Evolutionary conservation across 805 yeast species (phyloP), one percentile per base, ranked within the genome.

Genomic region (Candida vartiovaarae): DNA sequence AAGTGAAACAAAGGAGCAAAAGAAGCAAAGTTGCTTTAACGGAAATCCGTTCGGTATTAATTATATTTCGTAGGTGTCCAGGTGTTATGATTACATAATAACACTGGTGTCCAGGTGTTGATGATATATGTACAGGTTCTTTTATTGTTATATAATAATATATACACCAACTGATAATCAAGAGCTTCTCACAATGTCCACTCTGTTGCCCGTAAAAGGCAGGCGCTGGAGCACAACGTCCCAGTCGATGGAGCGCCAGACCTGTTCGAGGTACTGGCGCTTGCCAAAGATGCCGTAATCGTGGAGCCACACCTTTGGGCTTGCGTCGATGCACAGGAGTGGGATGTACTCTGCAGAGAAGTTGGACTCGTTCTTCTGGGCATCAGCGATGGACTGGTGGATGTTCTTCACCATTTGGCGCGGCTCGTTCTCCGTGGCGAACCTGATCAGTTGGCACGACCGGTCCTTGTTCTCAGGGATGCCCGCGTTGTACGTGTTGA

Each of bases 401-500:
- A 47, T 44, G 11, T 49, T 48, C 32, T 38, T 34, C 6, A 51
- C 29, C 8, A 25, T 5, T 44, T 51, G 50, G 8, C 41, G 30
- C 8, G 39, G 37, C 20, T 34, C 39, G 26, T 37, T 32, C 8
- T 38, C 27, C 15, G 53, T 49, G 28, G 53, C 51, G 41, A 59
- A 44, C 6, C 52, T 60, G 30, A 48, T 45, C 31, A 72, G 36
- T 67, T 68, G 53, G 59, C 66, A 52, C 72, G 60, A 62, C 74
- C 80, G 48, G 74, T 81, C 41, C 72, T 71, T 61, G 39, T 82
- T 76, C 53, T 80, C 82, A 29, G 96, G 95, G 6, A 86, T 73
- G 5, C 98, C 98, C 5, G 90, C 80, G 58, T 87, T 88, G 65
- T 88, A 88, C n/a, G 96, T 83, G 64, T 88, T 84, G 44, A 86